phyloP scores from a whole-genome alignment of 176 grass and related monocot species.

The Eremochloa ophiuroides region DNA sequence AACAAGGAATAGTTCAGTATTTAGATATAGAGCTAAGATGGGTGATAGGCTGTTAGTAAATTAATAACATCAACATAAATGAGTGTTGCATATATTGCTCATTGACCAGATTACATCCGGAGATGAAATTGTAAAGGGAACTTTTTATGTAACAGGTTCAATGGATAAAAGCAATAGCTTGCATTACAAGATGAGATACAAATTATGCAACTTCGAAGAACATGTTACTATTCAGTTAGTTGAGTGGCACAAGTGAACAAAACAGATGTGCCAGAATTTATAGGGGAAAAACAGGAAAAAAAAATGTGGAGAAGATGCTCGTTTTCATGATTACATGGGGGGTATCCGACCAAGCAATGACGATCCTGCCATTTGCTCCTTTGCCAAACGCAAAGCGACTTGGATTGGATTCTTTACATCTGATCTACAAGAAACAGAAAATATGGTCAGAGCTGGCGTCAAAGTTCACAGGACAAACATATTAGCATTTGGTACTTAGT shows the following conservation, averaged over 20 bases:
- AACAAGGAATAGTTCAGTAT: constrained; percentile 4
- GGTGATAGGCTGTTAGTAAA: not conserved
- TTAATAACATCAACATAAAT: not conserved
- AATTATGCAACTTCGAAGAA: not conserved
- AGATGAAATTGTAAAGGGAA: not conserved
- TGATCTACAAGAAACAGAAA: constrained; percentile 70
- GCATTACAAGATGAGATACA: not conserved
- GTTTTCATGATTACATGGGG: constrained; percentile 64
- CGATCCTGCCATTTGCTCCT: constrained; percentile 65
- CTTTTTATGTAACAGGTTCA: not conserved
- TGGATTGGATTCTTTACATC: constrained; percentile 89
- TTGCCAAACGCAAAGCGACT: constrained; percentile 62
- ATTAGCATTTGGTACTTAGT: not conserved
- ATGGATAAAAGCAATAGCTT: not conserved
- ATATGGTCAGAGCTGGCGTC: constrained; percentile 9
- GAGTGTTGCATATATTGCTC: not conserved
- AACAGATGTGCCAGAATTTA: not conserved
- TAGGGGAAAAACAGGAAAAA: not conserved
- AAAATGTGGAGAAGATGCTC: not conserved
- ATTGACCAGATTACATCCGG: constrained; percentile 6
- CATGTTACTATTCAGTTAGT: not conserved
- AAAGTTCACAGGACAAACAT: not conserved
- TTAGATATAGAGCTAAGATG: not conserved
- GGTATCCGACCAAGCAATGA: constrained; percentile 88
- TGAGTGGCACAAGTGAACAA: not conserved